A percentile compares a stretch with the other conserved stretches of the same genome.
phyloP scores from a whole-genome alignment of 257 asterid genomes.

The Solanum pimpinellifolium region DNA sequence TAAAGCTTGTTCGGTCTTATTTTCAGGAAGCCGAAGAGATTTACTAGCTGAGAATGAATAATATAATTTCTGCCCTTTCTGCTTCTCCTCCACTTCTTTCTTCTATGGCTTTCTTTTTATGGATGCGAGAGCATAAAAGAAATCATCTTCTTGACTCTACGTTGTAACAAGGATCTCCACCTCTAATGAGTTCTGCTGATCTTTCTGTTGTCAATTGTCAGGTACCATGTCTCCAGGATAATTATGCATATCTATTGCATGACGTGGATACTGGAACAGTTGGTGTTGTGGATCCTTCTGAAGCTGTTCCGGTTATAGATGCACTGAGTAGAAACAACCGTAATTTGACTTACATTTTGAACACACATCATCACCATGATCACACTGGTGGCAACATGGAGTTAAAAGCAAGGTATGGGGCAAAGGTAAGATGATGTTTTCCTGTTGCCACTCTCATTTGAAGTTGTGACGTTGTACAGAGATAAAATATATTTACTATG shows the following conservation, averaged over 20 bases:
- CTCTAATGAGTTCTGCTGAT: not conserved
- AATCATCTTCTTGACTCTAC: not conserved
- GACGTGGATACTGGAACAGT: slow-evolving; percentile 93
- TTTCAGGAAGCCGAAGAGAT: not conserved
- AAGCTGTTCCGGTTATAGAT: slow-evolving; percentile 69
- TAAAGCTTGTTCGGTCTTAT: not conserved
- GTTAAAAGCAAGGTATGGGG: slow-evolving; percentile 89
- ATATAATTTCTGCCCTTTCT: not conserved
- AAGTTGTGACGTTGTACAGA: not conserved
- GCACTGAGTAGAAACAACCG: slow-evolving; percentile 60
- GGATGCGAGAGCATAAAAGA: not conserved
- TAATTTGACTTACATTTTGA: slow-evolving; percentile 81
- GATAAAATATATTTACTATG: not conserved
- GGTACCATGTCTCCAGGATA: slow-evolving; percentile 92
- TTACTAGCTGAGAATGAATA: not conserved
- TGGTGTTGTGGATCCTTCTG: slow-evolving; percentile 99
- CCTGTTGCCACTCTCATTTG: not conserved
- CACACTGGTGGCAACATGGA: slow-evolving; percentile 95
- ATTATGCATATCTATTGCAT: slow-evolving; percentile 80
- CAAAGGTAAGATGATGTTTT: slow-evolving; percentile 59
- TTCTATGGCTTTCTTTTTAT: not conserved
- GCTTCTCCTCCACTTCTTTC: not conserved
- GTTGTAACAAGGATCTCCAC: not conserved
- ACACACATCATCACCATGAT: slow-evolving; percentile 93
- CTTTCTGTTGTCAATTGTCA: slow-evolving; percentile 8